Base-by-base conservation (phyloP, 73 alveolate genomes). In the Uronychia setigera region DNA sequence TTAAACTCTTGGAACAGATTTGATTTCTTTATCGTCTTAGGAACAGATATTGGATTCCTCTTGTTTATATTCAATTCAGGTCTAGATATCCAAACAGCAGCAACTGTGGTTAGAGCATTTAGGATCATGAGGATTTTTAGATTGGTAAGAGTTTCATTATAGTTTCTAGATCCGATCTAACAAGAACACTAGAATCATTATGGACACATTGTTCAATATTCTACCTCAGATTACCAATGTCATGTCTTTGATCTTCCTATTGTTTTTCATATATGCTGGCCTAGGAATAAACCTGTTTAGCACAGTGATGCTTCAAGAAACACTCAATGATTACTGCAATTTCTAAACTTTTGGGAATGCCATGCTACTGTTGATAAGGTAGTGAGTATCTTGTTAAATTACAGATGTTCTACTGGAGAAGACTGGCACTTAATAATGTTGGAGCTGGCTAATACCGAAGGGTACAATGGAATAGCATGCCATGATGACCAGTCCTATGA, bases 261-360 rank as follows among this genome's bases (percentile, higher is more conserved):
- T 83, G 67, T 29, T 83, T 33, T 88, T 88, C 58, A 88, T 88
- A 33, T 88, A 80, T 80, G 85, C 92, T 1, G 87, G 78, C 31
- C 60, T 88, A 9, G 94, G 94, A 9, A 88, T 88, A 57, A 83
- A 84, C 82, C 81, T 88, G 46, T 88, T 88, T 59, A 74, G 84
- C 19, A 29, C 34, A 74, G 87, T 74, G 1, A 67, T 82, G 91
- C 83, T 74, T 0, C 74, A 1, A 29, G 88, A 78, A 26, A 34
- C 35, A 26, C 34, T 84, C 34, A 14, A 46, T 29, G 13, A n/a
- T 5, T 28, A 80, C 9, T 1, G 14, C 59, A 80, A 80, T 67
- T 80, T 80, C 87, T 33, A 80, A 59, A 32, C 31, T 5, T 33
- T 79, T 29, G 46, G 34, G 1, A 27, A 26, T 11, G 85, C 85